Conservation (phyloP, 78 protist species). For the Monocercomonoides exilis region DNA sequence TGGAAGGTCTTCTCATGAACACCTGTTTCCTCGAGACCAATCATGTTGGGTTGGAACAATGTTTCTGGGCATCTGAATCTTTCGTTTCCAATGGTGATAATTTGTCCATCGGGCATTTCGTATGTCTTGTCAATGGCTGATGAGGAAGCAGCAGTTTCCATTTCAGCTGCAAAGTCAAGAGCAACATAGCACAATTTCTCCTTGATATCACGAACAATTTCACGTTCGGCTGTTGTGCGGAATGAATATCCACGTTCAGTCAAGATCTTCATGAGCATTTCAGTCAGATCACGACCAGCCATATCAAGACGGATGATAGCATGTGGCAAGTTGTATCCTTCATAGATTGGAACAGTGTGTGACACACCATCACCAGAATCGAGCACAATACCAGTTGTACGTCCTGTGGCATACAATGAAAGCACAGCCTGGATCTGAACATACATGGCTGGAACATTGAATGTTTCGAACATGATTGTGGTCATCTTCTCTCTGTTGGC, state of each 20-base stretch:
- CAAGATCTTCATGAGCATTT: conserved; percentile 62
- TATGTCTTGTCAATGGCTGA: no score
- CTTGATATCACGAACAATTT: conserved; percentile 48
- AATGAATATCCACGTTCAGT: conserved; percentile 41
- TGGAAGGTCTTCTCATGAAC: conserved; percentile 54
- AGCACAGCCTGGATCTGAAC: conserved; percentile 82
- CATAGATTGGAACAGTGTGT: conserved; percentile 39
- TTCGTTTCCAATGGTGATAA: conserved; percentile 27
- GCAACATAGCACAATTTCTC: conserved; percentile 48
- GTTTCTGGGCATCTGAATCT: conserved; percentile 40
- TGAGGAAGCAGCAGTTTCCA: no score
- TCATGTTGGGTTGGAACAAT: conserved; percentile 39
- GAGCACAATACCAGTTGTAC: conserved; percentile 37
- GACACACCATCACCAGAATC: conserved; percentile 46
- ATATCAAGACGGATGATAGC: conserved; percentile 18
- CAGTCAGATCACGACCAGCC: conserved; percentile 73
- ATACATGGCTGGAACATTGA: conserved; percentile 74
- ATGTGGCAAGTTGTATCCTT: conserved; percentile 4
- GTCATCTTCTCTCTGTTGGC: conserved; percentile 81
- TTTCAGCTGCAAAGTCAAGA: conserved; percentile 30
- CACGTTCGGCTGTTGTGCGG: conserved; percentile 21
- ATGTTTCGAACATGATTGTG: conserved; percentile 82
- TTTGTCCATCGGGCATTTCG: conserved; percentile 66
- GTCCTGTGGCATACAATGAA: conserved; percentile 51
- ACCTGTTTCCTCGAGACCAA: conserved; percentile 43